Base-by-base conservation (phyloP, 129 eudicot species). In the Dittrichia graveolens region DNA sequence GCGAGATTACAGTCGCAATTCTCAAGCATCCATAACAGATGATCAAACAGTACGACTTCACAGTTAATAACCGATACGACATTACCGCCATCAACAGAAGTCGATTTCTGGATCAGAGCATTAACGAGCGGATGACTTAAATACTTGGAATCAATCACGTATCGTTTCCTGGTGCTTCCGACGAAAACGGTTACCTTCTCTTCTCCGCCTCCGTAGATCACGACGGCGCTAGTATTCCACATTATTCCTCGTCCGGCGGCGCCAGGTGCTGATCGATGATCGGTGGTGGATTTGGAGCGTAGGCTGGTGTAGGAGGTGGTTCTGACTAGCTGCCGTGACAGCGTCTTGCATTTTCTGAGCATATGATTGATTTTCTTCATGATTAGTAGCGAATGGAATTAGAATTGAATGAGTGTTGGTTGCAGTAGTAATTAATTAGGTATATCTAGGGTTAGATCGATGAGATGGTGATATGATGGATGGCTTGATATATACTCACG, bases 11-110 rank as follows among this genome's bases (percentile, higher is more conserved):
- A 76, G 61, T 81, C 83, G 0, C 74, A 75, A 70, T 84, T 82
- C 11, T 84, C 81, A 37, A 84, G 78, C 89, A 84, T 84, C 89
- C 89, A 84, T 48, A 81, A 64, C 52, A 84, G 72, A 54, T 84
- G 85, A 74, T 84, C 89, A 10, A 84, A 84, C 45, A 84, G 43
- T 3, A 84, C 89, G 5, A 84, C 85, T 74, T 84, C 89, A 81
- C 89, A 84, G 16, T 78, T 81, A 5, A 76, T 37, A 18, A 81
- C 58, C 56, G 69, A 54, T 5, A 74, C 67, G 4, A 5, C 73
- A 7, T 79, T 57, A 37, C 42, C 78, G 0, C 57, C 49, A 59
- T 35, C 48, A 48, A 43, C 71, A 9, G 56, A 46, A 5, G 60
- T 58, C 3, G 83, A 55, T 75, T 59, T 84, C n/a, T 78, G 61